Conservation (phyloP, 306 rosid species). For the Castanea mollissima region DNA sequence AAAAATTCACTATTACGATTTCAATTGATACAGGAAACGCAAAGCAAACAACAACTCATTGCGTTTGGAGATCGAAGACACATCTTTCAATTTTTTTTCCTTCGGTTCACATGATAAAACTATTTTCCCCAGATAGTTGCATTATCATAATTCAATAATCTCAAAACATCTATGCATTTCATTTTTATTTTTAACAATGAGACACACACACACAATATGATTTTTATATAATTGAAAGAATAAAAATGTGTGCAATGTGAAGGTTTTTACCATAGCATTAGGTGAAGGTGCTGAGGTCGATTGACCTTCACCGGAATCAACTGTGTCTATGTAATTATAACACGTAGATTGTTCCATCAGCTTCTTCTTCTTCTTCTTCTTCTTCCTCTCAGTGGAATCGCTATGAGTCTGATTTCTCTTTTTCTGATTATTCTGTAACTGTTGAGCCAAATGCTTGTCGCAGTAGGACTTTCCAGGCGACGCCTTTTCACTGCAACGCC, state of each 20-base stretch:
- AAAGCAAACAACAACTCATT: neutral
- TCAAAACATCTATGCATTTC: too few species aligned
- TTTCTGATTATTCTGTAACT: neutral
- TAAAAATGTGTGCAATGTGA: too few species aligned
- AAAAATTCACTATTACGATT: neutral
- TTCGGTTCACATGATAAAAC: too few species aligned
- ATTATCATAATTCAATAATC: too few species aligned
- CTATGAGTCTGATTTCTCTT: slow-evolving; percentile 6
- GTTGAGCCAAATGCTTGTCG: slow-evolving; percentile 27
- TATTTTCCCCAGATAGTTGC: too few species aligned
- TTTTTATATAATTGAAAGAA: too few species aligned
- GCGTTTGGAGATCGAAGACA: neutral
- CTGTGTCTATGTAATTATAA: neutral
- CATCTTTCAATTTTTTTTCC: too few species aligned
- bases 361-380: neutral
- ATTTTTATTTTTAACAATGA: too few species aligned
- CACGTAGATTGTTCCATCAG: slow-evolving; percentile 4
- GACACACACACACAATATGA: too few species aligned
- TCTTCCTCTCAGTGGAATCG: neutral
- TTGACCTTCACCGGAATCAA: slow-evolving; percentile 3
- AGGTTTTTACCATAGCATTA: too few species aligned
- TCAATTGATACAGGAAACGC: neutral
- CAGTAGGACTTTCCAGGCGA: slow-evolving; percentile 29
- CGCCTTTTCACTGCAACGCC: slow-evolving; percentile 29
- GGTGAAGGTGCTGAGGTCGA: too few species aligned